A percentile compares a stretch with the other conserved stretches of the same genome.
Evolutionary conservation across 345 rosid species (phyloP).

Genomic region (Eucalyptus virginea): DNA sequence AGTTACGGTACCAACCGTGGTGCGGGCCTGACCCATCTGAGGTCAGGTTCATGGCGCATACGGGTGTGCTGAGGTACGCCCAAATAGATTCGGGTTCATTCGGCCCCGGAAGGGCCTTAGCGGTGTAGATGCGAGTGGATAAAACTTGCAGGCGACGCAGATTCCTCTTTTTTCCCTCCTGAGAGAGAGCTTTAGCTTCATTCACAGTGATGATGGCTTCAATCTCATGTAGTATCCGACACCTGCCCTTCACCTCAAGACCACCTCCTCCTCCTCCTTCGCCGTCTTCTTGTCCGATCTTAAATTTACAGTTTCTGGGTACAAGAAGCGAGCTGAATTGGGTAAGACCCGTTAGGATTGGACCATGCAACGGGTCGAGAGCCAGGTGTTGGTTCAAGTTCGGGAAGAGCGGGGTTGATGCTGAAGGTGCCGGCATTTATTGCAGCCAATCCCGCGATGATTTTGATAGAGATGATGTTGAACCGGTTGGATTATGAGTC

Average conservation of each 20-base stretch:
- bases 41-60: background rate
- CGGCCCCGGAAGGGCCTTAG: conserved; percentile 14
- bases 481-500: conserved; percentile 37
- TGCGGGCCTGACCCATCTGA: no score
- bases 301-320: conserved; percentile 49
- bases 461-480: conserved; percentile 91
- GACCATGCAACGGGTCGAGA: conserved; percentile 31
- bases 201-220: conserved; percentile 3
- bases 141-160: background rate
- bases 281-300: background rate
- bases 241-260: conserved; percentile 7
- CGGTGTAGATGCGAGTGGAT: background rate
- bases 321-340: conserved; percentile 5
- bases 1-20: no score
- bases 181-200: background rate
- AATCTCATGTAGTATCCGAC: background rate
- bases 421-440: conserved; percentile 92
- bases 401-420: conserved; percentile 80
- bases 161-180: background rate
- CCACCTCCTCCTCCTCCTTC: background rate
- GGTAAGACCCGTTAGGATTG: conserved; percentile 22
- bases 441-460: conserved; percentile 84
- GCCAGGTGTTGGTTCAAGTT: conserved; percentile 79
- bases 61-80: conserved; percentile 28
- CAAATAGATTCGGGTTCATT: no score